Evolutionary conservation across 1,284 basidiomycete species (phyloP).

Genomic region (Anthracocystis panici-leucophaei): DNA sequence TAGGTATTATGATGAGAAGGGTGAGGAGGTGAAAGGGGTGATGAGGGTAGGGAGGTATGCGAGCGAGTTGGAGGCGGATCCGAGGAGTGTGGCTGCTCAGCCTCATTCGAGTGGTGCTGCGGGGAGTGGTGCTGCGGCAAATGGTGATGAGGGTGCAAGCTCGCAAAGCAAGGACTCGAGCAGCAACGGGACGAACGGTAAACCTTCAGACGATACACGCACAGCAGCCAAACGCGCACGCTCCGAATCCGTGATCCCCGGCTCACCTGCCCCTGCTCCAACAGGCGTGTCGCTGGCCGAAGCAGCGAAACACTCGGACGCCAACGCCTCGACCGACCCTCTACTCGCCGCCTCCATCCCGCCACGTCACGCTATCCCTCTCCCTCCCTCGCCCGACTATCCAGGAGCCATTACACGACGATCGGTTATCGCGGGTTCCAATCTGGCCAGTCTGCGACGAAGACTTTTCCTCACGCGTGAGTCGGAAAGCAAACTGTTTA

Average conservation of each 20-base stretch:
- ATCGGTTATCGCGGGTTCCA: not conserved
- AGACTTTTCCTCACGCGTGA: constrained; percentile 73
- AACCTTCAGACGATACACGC: not conserved
- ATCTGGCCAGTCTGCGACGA: constrained; percentile 48
- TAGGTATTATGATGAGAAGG: constrained; percentile 44
- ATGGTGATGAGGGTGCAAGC: not conserved
- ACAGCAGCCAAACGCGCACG: constrained; percentile 26
- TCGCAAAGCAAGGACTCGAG: not conserved
- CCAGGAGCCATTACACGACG: constrained; percentile 47
- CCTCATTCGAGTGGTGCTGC: constrained; percentile 20
- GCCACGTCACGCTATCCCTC: constrained; percentile 26
- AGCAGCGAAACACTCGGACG: constrained; percentile 32
- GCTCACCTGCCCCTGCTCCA: constrained; percentile 40
- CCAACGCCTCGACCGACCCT: constrained; percentile 23
- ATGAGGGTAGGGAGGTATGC: constrained; percentile 24
- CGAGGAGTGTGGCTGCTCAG: constrained; percentile 42
- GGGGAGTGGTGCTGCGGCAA: not conserved
- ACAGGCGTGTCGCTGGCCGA: constrained; percentile 47
- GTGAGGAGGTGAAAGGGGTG: constrained; percentile 12
- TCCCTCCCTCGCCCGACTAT: constrained; percentile 31
- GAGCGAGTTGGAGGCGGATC: constrained; percentile 43
- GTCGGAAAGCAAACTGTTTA: constrained; percentile 73
- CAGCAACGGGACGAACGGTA: not conserved
- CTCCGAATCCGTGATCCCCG: constrained; percentile 17
- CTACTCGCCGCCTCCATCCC: constrained; percentile 24